Base-by-base conservation (phyloP, 257 asterid species). In the Prunella vulgaris region DNA sequence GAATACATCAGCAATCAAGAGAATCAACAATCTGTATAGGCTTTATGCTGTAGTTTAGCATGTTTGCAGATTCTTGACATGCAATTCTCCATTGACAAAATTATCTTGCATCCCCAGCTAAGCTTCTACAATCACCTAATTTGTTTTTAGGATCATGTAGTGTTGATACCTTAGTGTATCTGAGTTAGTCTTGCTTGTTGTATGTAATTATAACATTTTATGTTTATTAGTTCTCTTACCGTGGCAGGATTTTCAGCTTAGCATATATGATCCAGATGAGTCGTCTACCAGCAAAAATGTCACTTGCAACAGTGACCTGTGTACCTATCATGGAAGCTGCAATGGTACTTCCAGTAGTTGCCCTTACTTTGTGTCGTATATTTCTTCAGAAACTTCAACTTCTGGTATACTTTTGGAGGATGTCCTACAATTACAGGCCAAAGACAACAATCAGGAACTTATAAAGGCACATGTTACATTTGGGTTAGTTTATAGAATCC, bases 371-470 rank as follows among this genome's bases (percentile, higher is more conserved):
- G 90, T 85, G 30, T 87, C 96, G 17, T 91, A 91, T 70, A 84
- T 91, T 72, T 87, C 96, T 9, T 83, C 92, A 10, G 95, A 85
- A 52, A 91, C 97, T 70, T 91, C 97, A 71, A 91, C 96, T 72
- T 87, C 97, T n/a, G 96, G 97, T 68, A 64, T 89, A 68, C 73
- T 91, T 70, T 74, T 91, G 78, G 93, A 89, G 76, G 97, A 91
- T 76, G 25, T 91, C 76, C 84, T 91, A 54, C 97, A 87, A 73
- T 77, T 89, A 72, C 81, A 70, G 77, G 64, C 92, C 37, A 84
- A 80, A 64, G 82, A 74, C 46, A 56, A 53, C 48, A 81, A 80
- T 73, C 80, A 48, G 73, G 81, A 81, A 25, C 60, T 74, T 66
- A 77, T 87, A n/a, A 52, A 83, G 77, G 90, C 89, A 33, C 78